Base-by-base conservation (phyloP, 331 rosid genomes). In the Saraca asoca region DNA sequence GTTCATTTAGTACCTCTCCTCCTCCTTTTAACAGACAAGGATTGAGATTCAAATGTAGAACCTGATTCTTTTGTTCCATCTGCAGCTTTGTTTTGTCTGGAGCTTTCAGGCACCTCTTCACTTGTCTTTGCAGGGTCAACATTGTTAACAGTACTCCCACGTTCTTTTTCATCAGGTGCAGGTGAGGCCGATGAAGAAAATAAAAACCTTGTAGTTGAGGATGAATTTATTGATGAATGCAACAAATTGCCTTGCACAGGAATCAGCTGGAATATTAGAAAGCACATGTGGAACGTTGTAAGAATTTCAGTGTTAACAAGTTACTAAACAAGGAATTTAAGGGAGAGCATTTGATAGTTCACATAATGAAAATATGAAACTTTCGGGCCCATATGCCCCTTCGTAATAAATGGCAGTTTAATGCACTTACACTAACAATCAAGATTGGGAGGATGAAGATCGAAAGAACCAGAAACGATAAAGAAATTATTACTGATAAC, bases 171-270 rank as follows among this genome's bases (percentile, higher is more conserved):
- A 56, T 85, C 39, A 51, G 79, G 39, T 51, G 85, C 92, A 8
- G 89, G 83, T 1, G 94, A 85, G 24, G 95, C 92, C 7, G 89
- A 73, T 5, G 95, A 86, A 60, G 91, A 85, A 75, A 88, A 45
- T 48, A 81, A 79, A 52, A 61, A 81, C 58, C 79, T 70, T 76
- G 81, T 73, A 65, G 72, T 56, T 37, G 69, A 24, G 20, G 81
- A 82, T 49, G 83, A 66, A 69, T 48, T 63, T 15, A 64, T 34
- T 35, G 78, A 8, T 39, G 74, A 69, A 61, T 59, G 78, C 51
- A 88, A 50, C 20, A 70, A 50, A 62, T 80, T 80, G 52, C 66
- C 78, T 78, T 82, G 91, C 54, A 73, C 34, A 15, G 65, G 81
- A 68, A 78, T 71, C 14, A 77, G 31, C 91, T 83, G 84, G 18